A percentile compares a stretch with the other conserved stretches of the same genome.
Evolutionary conservation across 2,329 filamentous ascomycete species (phyloP).

Genomic region (Xylariaceae sp.): DNA sequence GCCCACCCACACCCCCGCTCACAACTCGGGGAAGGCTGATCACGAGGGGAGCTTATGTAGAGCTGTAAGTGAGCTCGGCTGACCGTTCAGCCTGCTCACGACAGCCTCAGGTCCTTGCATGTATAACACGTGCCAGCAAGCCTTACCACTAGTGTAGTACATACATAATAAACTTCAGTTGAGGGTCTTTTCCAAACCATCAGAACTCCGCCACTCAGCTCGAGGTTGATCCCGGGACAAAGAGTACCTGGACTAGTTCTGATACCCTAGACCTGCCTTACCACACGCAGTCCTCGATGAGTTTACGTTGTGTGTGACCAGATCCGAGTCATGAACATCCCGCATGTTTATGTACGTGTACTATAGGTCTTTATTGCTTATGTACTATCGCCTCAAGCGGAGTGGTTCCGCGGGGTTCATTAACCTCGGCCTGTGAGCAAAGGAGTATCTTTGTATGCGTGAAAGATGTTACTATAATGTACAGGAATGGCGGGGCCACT

Average conservation of each 20-base stretch:
- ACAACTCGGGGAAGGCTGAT: constrained; percentile 15
- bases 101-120: constrained; percentile 15
- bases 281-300: neutral
- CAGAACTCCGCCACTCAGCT: neutral
- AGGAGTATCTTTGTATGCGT: no score
- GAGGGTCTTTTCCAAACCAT: neutral
- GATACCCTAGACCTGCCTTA: neutral
- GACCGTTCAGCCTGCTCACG: constrained; percentile 18
- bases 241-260: neutral
- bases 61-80: constrained; percentile 16
- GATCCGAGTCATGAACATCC: neutral
- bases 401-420: neutral
- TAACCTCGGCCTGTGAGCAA: no score
- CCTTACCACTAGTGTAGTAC: no score
- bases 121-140: neutral
- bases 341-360: neutral
- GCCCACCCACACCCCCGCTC: constrained; percentile 7
- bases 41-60: constrained; percentile 17
- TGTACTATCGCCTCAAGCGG: neutral
- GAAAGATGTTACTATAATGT: no score
- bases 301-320: neutral
- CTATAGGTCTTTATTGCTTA: no score
- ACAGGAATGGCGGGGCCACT: no score
- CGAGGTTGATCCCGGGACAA: neutral
- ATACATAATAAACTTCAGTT: neutral